These are phyloP conservation scores for Aegle marmelos DNA, from an alignment of 345 rosid species.

Conservation along the genomic window DNA sequence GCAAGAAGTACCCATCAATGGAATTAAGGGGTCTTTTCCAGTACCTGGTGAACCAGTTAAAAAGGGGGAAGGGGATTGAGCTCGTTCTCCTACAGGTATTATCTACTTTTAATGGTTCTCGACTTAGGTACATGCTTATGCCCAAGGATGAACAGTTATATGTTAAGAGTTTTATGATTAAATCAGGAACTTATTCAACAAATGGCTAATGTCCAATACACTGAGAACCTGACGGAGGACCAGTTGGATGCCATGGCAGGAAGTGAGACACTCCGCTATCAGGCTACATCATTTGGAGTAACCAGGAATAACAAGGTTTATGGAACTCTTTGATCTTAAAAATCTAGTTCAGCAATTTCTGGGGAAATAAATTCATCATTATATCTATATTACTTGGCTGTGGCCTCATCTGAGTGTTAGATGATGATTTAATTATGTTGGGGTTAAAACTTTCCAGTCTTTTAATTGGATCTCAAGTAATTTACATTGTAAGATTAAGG, in stretches of 20 bases:
- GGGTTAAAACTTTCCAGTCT: neutral
- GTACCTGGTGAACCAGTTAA: conserved; percentile 94
- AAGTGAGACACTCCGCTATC: conserved; percentile 93
- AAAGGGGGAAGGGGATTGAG: conserved; percentile 95
- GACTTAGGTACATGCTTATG: conserved; percentile 14
- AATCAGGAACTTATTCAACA: conserved; percentile 93
- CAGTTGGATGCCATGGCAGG: conserved; percentile 99
- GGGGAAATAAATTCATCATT: neutral
- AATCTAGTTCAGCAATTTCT: neutral
- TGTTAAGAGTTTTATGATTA: conserved; percentile 25
- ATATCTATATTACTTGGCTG: neutral
- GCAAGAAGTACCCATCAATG: conserved; percentile 99
- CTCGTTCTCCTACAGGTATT: conserved; percentile 92
- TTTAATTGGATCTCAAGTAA: neutral
- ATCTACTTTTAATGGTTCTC: conserved; percentile 16
- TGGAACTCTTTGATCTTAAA: neutral
- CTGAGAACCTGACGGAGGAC: conserved; percentile 96
- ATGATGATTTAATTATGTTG: neutral
- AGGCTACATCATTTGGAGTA: conserved; percentile 90
- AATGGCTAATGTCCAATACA: conserved; percentile 99
- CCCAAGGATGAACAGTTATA: conserved; percentile 13
- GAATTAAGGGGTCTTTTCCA: conserved; percentile 97
- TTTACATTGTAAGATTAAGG: no score
- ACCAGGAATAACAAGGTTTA: conserved; percentile 90
- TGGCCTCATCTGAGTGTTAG: conserved; percentile 1